Evolutionary conservation across 1,139 yeast genomes (phyloP), one percentile per base, ranked within the genome.

Genomic region (Suhomyces maxii): DNA sequence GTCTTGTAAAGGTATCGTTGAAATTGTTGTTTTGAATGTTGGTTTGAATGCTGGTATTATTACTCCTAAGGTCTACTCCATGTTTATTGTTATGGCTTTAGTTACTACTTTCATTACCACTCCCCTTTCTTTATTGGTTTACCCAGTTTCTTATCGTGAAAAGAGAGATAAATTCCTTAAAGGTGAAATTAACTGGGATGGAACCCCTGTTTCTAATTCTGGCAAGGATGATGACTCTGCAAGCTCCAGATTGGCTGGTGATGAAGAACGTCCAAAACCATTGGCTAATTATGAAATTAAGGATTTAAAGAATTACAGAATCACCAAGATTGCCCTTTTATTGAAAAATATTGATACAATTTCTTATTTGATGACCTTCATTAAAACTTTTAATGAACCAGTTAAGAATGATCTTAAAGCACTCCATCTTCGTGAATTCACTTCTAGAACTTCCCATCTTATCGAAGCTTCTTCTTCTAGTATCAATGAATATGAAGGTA

Each of bases 1-100:
- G 93, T 85, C 91, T 9, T 87, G 95, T 73, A 87, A 87, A 63
- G 95, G 95, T 65, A 85, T 86, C 53, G 91, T 86, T 31, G 91
- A 85, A 64, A 82, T 87, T 58, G 91, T 87, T 41, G 95, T 86
- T 25, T 72, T 87, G 52, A 83, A 81, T 40, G 82, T 85, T 39
- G 95, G 95, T 45, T 73, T 86, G 48, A 81, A 80, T 52, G 86
- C 93, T 2, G 79, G 79, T 0, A 86, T 87, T 45, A 80, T 87
- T 37, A 71, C 82, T 7, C 73, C 76, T 46, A 81, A 78, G 52
- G 83, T 84, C 1, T 87, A 81, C 63, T 83, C 91, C 12, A 87
- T 87, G 90, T 86, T 87, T 58, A 80, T 87, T 49, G 80, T 87
- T 39, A 86, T 86, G 95, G 89, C 95, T 0, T 71, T 87, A 48